Evolutionary conservation across 164 flowering plant genomes (phyloP), one percentile per base, ranked within the genome.

Genomic region (Tetracentron sinense): DNA sequence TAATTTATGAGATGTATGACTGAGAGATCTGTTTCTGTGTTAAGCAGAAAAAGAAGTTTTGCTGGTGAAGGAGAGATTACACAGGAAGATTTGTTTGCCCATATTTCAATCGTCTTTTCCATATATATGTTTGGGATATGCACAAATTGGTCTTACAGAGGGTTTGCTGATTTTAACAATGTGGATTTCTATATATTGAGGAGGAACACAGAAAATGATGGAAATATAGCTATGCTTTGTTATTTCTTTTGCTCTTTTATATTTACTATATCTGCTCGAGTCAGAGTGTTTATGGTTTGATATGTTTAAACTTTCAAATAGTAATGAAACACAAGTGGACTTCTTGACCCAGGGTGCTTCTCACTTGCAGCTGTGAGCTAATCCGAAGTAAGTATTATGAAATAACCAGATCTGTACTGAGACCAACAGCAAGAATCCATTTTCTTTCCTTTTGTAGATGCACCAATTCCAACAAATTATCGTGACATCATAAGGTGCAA

Each of bases 11-110:
- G 29, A 29, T 31, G n/a, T n/a, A n/a, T 55, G 28, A 48, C 59
- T 25, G 30, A 52, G 17, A n/a, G 30, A 35, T 12, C 6, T 42
- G 8, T 35, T 23, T 10, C 28, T 60, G n/a, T 61, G 17, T 68
- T 28, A 23, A 38, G 63, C 84, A 83, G 87, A 81, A 72, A 60
- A 85, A 72, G 84, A 81, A 73, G 69, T 73, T 66, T 65, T 85
- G 84, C 78, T 81, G 79, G 75, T 85, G 64, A 82, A 69, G 53
- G 56, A n/a, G 67, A 58, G 56, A 19, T 61, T 58, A 61, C 53
- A 38, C 12, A 15, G 62, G 65, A 62, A 7, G 23, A 28, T n/a
- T 54, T 38, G 5, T 33, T 23, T 31, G 28, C 27, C 46, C 42
- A 46, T 29, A 16, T 26, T 23, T 16, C 1, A n/a, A 8, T 5